Conservation (phyloP, 1,284 basidiomycete species). For the Ustilago hordei region DNA sequence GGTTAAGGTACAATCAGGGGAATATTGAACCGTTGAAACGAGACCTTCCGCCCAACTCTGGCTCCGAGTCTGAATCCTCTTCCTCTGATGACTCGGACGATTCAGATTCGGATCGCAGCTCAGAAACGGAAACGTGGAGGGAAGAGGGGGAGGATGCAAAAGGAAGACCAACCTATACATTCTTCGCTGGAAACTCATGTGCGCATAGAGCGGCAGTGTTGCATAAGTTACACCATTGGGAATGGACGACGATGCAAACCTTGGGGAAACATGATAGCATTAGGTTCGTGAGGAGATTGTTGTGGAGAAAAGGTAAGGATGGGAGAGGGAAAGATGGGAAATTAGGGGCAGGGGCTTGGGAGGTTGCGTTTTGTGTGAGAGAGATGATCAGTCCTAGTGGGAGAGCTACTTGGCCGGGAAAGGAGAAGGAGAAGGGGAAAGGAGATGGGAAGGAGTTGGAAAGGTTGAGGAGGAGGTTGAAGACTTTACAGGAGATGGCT, state of each 20-base stretch:
- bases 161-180: constrained; percentile 13
- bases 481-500: constrained; percentile 22
- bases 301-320: constrained; percentile 16
- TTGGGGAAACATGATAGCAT: constrained; percentile 37
- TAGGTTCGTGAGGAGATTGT: constrained; percentile 20
- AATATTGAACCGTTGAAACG: constrained; percentile 24
- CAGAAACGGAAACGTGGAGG: constrained; percentile 34
- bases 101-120: constrained; percentile 9
- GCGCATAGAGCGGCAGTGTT: constrained; percentile 35
- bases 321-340: constrained; percentile 32
- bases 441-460: constrained; percentile 20
- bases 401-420: constrained; percentile 10
- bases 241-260: constrained; percentile 45
- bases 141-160: constrained; percentile 16
- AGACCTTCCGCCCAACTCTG: background rate
- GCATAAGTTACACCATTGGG: constrained; percentile 54
- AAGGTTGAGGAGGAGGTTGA: constrained; percentile 27
- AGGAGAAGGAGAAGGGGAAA: background rate
- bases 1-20: constrained; percentile 41
- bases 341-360: constrained; percentile 27
- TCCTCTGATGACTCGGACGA: constrained; percentile 3
- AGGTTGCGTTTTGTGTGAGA: constrained; percentile 29
- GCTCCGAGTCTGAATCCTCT: background rate
- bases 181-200: constrained; percentile 43
- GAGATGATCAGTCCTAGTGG: constrained; percentile 31